A percentile compares a stretch with the other conserved stretches of the same genome.
Conservation (phyloP, 2,329 filamentous ascomycete genomes). For the Cercospora nicotianae region DNA sequence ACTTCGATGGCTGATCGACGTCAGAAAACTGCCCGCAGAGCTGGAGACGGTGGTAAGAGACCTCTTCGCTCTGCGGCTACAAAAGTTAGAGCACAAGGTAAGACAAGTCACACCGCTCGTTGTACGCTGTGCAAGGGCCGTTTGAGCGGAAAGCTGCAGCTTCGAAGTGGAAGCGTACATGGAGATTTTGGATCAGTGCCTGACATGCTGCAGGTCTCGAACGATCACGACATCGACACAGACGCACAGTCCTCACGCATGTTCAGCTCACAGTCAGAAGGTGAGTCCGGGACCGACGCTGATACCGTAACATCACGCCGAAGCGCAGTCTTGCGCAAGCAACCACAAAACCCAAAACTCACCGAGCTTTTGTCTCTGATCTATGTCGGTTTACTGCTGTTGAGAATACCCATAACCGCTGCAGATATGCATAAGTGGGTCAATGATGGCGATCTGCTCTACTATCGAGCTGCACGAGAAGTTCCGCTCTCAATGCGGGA, state of each 20-base stretch:
- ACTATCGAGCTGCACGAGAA: conserved; percentile 60
- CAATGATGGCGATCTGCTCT: conserved; percentile 67
- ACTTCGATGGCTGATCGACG: conserved; percentile 68
- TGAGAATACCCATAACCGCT: conserved; percentile 74
- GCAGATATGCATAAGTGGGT: conserved; percentile 71
- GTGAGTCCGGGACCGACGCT: conserved; percentile 43
- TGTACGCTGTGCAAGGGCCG: background rate
- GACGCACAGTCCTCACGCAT: conserved; percentile 48
- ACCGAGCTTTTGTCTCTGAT: conserved; percentile 75
- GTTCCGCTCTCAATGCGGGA: conserved; percentile 66
- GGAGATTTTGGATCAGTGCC: background rate
- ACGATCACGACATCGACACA: conserved; percentile 37
- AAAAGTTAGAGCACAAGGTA: conserved; percentile 52
- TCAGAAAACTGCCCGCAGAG: conserved; percentile 66
- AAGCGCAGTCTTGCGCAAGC: conserved; percentile 42
- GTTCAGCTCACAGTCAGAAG: conserved; percentile 61
- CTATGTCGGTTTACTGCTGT: conserved; percentile 74
- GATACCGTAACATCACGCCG: conserved; percentile 38
- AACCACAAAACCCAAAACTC: conserved; percentile 59
- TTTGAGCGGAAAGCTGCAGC: background rate
- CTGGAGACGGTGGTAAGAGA: conserved; percentile 68
- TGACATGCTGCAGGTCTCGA: conserved; percentile 16
- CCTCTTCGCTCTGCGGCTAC: conserved; percentile 77
- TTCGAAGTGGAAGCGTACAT: background rate
- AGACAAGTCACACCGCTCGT: conserved; percentile 6